Percentiles rank a stretch among this genome's conserved stretches.
These are phyloP conservation scores for Bretschneidera sinensis DNA, from an alignment of 345 rosid species.

Conservation along the genomic window DNA sequence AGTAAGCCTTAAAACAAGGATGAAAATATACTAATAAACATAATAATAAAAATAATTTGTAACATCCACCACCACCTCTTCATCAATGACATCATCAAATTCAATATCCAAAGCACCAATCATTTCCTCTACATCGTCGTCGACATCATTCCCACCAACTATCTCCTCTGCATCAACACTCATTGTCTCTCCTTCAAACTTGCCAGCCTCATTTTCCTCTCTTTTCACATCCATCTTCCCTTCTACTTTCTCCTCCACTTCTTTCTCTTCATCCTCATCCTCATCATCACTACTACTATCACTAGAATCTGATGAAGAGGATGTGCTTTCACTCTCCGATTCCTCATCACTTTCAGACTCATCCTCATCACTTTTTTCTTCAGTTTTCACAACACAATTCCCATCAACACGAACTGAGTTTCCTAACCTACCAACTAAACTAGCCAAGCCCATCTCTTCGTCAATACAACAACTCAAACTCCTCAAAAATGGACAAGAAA, in stretches of 20 bases:
- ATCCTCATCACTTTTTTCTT: slow-evolving; percentile 16
- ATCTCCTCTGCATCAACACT: slow-evolving; percentile 22
- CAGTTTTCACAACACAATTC: slow-evolving; percentile 21
- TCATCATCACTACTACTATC: slow-evolving; percentile 25
- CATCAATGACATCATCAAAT: too few species aligned
- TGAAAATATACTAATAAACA: too few species aligned
- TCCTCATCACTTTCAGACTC: too few species aligned
- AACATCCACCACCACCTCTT: slow-evolving; percentile 36
- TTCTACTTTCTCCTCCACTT: too few species aligned
- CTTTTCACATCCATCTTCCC: slow-evolving; percentile 19
- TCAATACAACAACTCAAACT: slow-evolving; percentile 38
- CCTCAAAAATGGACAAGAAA: too few species aligned
- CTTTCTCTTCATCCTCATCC: slow-evolving; percentile 22
- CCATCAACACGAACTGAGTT: slow-evolving; percentile 14
- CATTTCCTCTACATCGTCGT: slow-evolving; percentile 37
- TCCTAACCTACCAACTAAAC: slow-evolving; percentile 23
- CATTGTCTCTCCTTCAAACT: slow-evolving; percentile 39
- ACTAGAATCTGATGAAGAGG: too few species aligned
- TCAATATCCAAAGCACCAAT: slow-evolving; percentile 49
- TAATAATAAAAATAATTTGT: too few species aligned
- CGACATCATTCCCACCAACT: slow-evolving; percentile 14
- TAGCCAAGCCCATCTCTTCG: slow-evolving; percentile 41
- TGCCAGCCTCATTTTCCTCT: slow-evolving; percentile 17
- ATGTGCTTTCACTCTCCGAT: slow-evolving; percentile 27
- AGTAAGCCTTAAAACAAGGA: too few species aligned